Conservation (phyloP, 2,329 filamentous ascomycete species). For the Aspergillus ibericus region DNA sequence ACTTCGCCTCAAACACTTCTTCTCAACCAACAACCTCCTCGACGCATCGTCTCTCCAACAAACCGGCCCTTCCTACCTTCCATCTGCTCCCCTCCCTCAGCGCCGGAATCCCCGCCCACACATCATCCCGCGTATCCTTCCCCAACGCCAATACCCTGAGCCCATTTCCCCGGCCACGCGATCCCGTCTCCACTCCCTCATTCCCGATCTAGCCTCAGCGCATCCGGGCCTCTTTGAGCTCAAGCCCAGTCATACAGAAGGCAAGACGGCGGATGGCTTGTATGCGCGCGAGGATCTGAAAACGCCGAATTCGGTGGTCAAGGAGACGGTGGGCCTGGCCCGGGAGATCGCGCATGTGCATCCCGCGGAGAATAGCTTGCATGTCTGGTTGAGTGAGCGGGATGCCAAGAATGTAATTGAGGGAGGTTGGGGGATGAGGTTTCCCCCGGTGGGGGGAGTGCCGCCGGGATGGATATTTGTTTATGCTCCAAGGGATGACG, state of each 20-base stretch:
- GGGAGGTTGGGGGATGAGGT: neutral
- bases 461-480: neutral
- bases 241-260: neutral
- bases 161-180: neutral
- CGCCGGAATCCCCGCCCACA: neutral
- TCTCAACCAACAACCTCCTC: neutral
- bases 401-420: neutral
- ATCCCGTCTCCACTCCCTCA: neutral
- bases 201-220: neutral
- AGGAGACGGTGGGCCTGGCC: neutral
- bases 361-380: neutral
- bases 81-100: neutral
- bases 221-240: neutral
- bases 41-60: neutral
- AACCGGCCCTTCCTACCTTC: neutral
- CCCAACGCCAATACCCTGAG: neutral
- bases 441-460: neutral
- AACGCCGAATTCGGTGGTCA: neutral
- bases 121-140: neutral
- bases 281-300: neutral
- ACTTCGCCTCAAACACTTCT: neutral
- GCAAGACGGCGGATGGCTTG: neutral
- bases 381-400: constrained; percentile 1
- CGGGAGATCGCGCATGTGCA: constrained; percentile 1
- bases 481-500: neutral